These are phyloP conservation scores for Suillus paluster DNA, from an alignment of 768 basidiomycete species.

Conservation along the genomic window DNA sequence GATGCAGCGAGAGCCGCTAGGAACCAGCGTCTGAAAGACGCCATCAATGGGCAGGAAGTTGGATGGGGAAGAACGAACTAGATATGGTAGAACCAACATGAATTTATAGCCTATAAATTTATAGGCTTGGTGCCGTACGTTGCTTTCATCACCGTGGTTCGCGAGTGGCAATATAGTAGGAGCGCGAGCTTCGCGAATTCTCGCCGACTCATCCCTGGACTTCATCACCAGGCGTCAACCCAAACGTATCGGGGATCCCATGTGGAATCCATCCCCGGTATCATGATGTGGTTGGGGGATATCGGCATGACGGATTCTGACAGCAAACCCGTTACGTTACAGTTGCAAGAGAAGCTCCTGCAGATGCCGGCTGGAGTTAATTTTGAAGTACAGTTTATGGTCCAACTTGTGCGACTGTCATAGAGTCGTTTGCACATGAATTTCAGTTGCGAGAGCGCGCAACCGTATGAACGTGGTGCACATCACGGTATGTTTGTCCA, in stretches of 20 bases:
- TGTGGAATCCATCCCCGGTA: neutral
- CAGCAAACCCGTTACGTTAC: neutral
- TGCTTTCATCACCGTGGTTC: neutral
- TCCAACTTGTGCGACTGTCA: too few species aligned
- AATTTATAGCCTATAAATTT: neutral
- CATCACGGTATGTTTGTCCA: too few species aligned
- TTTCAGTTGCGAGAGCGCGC: too few species aligned
- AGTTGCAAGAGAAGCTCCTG: neutral
- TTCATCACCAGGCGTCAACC: neutral
- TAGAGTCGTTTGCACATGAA: too few species aligned
- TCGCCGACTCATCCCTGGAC: neutral
- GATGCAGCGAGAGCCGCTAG: conserved; percentile 12
- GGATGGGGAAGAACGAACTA: neutral
- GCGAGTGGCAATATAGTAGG: neutral
- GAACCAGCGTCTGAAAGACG: conserved; percentile 23
- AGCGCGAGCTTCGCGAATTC: neutral
- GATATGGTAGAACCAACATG: neutral
- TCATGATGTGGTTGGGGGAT: too few species aligned
- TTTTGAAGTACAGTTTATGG: neutral
- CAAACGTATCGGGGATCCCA: neutral
- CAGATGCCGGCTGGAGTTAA: too few species aligned
- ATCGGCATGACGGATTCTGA: neutral
- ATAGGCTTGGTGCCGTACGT: neutral
- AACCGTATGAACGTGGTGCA: too few species aligned
- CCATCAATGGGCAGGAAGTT: neutral